phyloP scores from a whole-genome alignment of 1,139 yeast genomes.

The Debaryomyces sp. region DNA sequence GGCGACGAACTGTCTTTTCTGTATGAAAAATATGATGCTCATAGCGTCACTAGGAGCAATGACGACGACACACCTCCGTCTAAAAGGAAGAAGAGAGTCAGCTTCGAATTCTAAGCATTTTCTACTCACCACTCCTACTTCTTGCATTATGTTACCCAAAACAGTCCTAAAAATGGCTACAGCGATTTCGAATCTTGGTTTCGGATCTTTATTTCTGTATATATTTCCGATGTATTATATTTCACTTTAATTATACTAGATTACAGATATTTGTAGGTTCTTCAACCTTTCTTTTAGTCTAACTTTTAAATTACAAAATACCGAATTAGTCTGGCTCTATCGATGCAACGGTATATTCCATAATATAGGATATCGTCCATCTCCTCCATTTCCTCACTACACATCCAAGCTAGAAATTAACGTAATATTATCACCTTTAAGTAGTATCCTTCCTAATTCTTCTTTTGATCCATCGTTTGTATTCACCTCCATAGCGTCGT shows the following conservation, averaged over 20 bases:
- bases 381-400: constrained; percentile 10
- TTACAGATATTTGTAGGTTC: neutral
- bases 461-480: constrained; percentile 43
- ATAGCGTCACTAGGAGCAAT: constrained; percentile 10
- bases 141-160: neutral
- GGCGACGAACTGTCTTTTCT: constrained; percentile 16
- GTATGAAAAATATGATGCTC: constrained; percentile 12
- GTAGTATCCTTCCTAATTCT: constrained; percentile 57
- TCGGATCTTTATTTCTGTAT: neutral
- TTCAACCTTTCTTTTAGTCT: constrained; percentile 3
- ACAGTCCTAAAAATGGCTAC: neutral
- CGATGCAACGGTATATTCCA: neutral
- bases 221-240: neutral
- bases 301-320: neutral
- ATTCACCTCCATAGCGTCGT: constrained; percentile 77
- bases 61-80: constrained; percentile 13
- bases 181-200: no score
- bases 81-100: constrained; percentile 24
- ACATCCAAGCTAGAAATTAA: constrained; percentile 63
- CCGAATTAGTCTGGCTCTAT: neutral
- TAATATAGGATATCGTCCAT: neutral
- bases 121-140: no score
- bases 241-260: neutral
- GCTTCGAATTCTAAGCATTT: constrained; percentile 15
- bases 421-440: constrained; percentile 94